Conservation (phyloP, 768 basidiomycete species). For the Russula emetica region DNA sequence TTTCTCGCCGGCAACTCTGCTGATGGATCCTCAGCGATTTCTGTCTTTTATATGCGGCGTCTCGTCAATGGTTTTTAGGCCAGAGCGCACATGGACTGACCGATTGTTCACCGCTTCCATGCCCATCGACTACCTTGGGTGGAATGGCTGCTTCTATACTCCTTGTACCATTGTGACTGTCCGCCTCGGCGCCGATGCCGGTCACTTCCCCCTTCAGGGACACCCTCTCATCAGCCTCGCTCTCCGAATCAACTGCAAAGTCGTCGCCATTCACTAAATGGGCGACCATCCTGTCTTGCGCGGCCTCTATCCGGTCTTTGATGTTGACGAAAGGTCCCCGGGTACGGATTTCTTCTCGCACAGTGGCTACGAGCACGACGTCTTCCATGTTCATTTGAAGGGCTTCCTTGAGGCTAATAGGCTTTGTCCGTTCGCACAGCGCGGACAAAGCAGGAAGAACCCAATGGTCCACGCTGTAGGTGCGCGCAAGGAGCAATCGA, state of each 20-base stretch:
- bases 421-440: background rate
- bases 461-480: conserved; percentile 13
- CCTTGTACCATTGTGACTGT: background rate
- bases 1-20: background rate
- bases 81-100: background rate
- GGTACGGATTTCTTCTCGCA: background rate
- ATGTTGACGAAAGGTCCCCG: background rate
- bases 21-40: background rate
- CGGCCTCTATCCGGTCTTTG: background rate
- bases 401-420: background rate
- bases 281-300: background rate
- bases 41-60: background rate
- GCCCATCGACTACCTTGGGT: background rate
- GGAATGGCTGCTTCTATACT: background rate
- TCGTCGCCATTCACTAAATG: background rate
- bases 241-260: background rate
- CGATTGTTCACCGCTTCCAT: background rate
- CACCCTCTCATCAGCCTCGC: background rate
- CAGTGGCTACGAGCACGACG: conserved; percentile 9
- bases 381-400: conserved; percentile 14
- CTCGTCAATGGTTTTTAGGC: background rate
- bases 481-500: conserved; percentile 15
- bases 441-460: conserved; percentile 9
- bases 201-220: background rate
- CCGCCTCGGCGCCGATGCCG: background rate